Base-by-base conservation (phyloP, 202 grass and related monocot genomes). In the Schoenoplectus tabernaemontani region DNA sequence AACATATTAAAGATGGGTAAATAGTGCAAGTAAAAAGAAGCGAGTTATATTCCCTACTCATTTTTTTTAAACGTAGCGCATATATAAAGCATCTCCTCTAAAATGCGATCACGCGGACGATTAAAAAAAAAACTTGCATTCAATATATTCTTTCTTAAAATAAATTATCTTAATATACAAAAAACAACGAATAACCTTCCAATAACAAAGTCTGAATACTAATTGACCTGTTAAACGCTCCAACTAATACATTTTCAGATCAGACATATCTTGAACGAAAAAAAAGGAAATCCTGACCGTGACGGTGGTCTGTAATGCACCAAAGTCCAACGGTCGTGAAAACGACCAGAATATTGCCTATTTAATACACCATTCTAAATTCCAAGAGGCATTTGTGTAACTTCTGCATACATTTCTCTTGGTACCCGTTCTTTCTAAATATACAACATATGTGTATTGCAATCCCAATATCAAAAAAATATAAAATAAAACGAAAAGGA, bases 361-460 rank as follows among this genome's bases (percentile, higher is more conserved):
- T 46, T 19, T 1, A 23, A 22, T 44, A 23, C 37, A 34, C 28
- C 5, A 13, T 70, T 70, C 20, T 28, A 26, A 44, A 47, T 28
- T 71, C 22, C 11, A 48, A 30, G 67, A 71, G 41, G 67, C 42
- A 15, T 20, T 48, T 70, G 48, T 71, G 1, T 7, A 46, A 44
- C 42, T 26, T 71, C 41, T 70, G 66, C 39, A 70, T 69, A 69
- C 64, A 48, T 72, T 42, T 72, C 69, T 50, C 13, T 72, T 32
- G 46, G 46, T 53, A 36, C 6, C 64, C 1, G 12, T 43, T 13
- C 66, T 46, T 71, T 71, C 42, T 75, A 36, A 17, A 54, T n/a
- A 33, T 54, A 75, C 26, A 54, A 73, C 16, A 74, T 33, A 63
- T 46, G 6, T 53, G 46, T 54, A 53, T 9, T 36, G 47, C 2